Percentiles rank a stretch among this genome's conserved stretches.
Conservation (phyloP, 768 basidiomycete species). For the Mycena amicta region DNA sequence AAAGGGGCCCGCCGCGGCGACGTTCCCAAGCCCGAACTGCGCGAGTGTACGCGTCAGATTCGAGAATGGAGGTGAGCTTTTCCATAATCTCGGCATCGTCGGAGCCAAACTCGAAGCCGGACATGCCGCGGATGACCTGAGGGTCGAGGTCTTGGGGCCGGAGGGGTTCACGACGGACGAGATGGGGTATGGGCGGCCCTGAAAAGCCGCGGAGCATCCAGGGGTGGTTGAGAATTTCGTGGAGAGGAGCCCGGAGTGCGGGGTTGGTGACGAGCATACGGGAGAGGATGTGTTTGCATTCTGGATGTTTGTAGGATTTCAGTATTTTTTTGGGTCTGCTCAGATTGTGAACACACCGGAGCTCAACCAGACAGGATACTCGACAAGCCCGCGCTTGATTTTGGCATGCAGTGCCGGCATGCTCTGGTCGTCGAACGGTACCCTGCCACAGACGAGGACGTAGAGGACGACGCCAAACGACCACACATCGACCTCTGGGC, state of each 20-base stretch:
- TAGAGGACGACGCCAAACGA: conserved; percentile 98
- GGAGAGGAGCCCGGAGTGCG: conserved; percentile 74
- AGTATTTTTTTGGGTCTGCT: no score
- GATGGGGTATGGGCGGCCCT: conserved; percentile 79
- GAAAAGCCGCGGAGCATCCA: conserved; percentile 91
- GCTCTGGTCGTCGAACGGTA: conserved; percentile 98
- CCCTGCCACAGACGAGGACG: conserved; percentile 96
- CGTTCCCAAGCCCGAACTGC: conserved; percentile 81
- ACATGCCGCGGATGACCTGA: conserved; percentile 87
- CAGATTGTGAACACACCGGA: conserved; percentile 77
- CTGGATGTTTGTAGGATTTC: conserved; percentile 41
- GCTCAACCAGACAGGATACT: conserved; percentile 97
- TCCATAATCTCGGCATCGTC: conserved; percentile 79
- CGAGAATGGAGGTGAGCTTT: conserved; percentile 70
- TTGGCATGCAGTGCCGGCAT: conserved; percentile 99
- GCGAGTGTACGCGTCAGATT: conserved; percentile 74
- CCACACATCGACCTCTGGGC: conserved; percentile 99
- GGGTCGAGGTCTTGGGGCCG: conserved; percentile 87
- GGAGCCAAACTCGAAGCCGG: conserved; percentile 94
- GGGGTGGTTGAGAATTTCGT: conserved; percentile 85
- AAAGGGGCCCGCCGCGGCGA: conserved; percentile 58
- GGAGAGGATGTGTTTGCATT: conserved; percentile 91
- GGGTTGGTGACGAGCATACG: conserved; percentile 98
- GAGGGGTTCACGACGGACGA: conserved; percentile 87
- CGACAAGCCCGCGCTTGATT: conserved; percentile 95